Conservation (phyloP, 805 yeast genomes). For the Candida golubevii region DNA sequence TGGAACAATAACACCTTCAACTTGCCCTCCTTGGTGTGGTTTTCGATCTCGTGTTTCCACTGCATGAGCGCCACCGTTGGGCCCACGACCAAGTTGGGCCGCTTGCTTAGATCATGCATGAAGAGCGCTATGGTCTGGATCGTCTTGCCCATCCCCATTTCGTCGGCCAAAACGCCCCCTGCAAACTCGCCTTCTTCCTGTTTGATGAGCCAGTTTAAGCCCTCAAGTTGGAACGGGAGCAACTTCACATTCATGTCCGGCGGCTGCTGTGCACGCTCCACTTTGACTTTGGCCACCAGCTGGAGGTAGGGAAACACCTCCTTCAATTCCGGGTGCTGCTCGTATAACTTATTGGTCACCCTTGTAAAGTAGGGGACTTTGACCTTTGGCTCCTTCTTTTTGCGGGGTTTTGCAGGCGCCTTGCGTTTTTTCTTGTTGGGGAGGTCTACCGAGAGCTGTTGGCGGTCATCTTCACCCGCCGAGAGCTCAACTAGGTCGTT, state of each 20-base stretch:
- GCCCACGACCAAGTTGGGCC: conserved; percentile 87
- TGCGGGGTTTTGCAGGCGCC: conserved; percentile 15
- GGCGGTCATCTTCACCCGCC: background rate
- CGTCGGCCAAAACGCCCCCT: conserved; percentile 96
- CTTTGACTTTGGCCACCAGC: conserved; percentile 41
- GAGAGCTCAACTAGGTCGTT: too few relatives aligned
- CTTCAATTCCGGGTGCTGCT: conserved; percentile 72
- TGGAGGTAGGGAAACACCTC: conserved; percentile 67
- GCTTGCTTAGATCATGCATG: conserved; percentile 58
- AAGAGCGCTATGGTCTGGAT: conserved; percentile 91
- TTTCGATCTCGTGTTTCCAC: conserved; percentile 91
- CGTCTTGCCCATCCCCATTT: conserved; percentile 99
- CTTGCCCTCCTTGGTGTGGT: conserved; percentile 65
- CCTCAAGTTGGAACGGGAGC: conserved; percentile 91
- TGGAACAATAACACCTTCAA: conserved; percentile 73
- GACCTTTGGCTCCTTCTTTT: conserved; percentile 44
- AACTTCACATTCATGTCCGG: conserved; percentile 66
- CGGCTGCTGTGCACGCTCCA: conserved; percentile 69
- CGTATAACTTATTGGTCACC: conserved; percentile 62
- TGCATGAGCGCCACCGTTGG: conserved; percentile 99
- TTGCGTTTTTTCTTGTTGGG: conserved; percentile 20
- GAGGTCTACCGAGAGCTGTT: conserved; percentile 10
- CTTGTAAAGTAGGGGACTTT: conserved; percentile 67
- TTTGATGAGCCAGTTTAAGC: conserved; percentile 78
- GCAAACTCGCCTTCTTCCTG: conserved; percentile 77